Evolutionary conservation across 257 asterid genomes (phyloP), one percentile per base, ranked within the genome.

Genomic region (Cinchona pubescens): DNA sequence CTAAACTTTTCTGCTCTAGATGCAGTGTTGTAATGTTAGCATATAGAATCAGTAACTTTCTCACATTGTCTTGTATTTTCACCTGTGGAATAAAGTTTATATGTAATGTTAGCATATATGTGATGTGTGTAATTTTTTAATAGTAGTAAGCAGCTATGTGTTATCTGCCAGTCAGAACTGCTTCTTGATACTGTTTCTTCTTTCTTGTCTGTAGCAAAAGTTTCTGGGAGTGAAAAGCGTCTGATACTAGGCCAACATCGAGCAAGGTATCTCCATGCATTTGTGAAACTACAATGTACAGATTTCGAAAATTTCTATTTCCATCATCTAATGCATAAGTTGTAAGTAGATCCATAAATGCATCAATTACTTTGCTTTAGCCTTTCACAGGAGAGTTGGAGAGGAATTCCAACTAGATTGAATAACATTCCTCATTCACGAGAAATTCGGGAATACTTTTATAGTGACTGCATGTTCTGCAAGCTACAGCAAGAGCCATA

Each of bases 351-450:
- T 55, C 73, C 51, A 25, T 38, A 66, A 42, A 66, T 69, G 76
- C 58, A 65, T 69, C 69, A 61, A 34, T 45, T 79, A 40, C 76
- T 82, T 72, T 75, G 56, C 72, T 70, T 77, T 68, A 73, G 79
- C 77, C 71, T 69, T 81, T 72, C 76, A 82, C 92, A 94, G 97
- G 85, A 80, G 59, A 80, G 68, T 48, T 94, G 98, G 98, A 89
- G 96, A 80, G 98, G 98, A 64, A 90, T 94, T 83, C 98, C 97
- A 10, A 94, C 98, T 21, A 89, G 91, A 79, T 84, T 92, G 81
- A 94, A 94, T 81, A 92, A 92, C 78, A 94, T 94, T 86, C 98
- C 98, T 77, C 98, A 92, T 84, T 92, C 98, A 29, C 87, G 93
- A 89, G 98, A 94, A 83, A 94, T 94, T 84, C 87, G 98, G 86